Evolutionary conservation across 345 rosid genomes (phyloP), one percentile per base, ranked within the genome.

Genomic region (Eucalyptus cloeziana): DNA sequence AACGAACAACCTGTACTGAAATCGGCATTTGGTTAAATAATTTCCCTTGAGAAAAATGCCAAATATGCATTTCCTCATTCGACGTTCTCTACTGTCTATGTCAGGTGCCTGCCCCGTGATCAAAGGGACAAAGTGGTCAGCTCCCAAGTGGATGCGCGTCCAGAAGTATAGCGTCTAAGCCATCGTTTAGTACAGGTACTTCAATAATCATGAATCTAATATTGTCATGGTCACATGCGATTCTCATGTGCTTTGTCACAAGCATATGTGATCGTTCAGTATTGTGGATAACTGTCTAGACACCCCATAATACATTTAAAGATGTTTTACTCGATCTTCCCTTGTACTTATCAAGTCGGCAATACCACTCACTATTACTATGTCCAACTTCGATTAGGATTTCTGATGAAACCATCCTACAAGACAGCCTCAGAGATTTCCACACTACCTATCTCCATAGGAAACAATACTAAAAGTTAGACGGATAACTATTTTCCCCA

Each of bases 71-170:
- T 21, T 21, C 45, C 25, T 76, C 8, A 76, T 37, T 37, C 45
- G 14, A 76, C 14, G 7, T 76, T 3, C 45, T 37, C 27, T 37
- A 76, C 47, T 50, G 56, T 22, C 25, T 86, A 44, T 17, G 33
- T 31, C 89, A 89, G 91, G 91, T 51, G 86, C 88, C 27, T 90
- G 91, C 88, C 89, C 91, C 3, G 91, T 90, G 69, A 90, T 90
- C 62, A 90, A 88, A 49, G 91, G 91, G 49, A 87, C 67, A 64
- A 90, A 90, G 86, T 90, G 91, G 91, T 90, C 91, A 30, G 91
- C 91, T 30, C 89, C 91, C 9, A 90, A 90, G 49, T 90, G 91
- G 91, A 90, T 90, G 89, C 91, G 43, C 37, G 87, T 88, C 87
- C 43, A 47, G 24, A 88, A 86, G 50, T 88, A 86, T 54, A 88